Evolutionary conservation across 2,329 filamentous ascomycete species (phyloP).

Genomic region (Leptographium radiaticola): DNA sequence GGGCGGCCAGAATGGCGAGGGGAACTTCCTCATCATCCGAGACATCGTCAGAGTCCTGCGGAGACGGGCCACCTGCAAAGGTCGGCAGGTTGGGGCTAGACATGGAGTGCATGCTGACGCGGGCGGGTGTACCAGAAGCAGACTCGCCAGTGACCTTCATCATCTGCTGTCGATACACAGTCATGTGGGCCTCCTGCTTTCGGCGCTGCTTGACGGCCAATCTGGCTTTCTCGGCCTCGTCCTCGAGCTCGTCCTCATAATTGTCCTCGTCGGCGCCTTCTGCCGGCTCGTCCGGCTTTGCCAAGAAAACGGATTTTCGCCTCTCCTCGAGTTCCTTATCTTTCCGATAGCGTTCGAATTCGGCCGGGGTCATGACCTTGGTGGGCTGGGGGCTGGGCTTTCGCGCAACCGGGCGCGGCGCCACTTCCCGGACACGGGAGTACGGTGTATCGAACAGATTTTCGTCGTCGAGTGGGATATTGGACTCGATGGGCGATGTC

Average conservation of each 20-base stretch:
- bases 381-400: slow-evolving; percentile 33
- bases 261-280: slow-evolving; percentile 48
- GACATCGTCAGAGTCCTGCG: slow-evolving; percentile 28
- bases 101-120: slow-evolving; percentile 43
- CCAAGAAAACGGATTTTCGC: slow-evolving; percentile 25
- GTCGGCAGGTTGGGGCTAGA: slow-evolving; percentile 48
- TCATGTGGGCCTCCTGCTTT: slow-evolving; percentile 82
- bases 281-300: slow-evolving; percentile 28
- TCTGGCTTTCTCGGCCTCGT: slow-evolving; percentile 63
- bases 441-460: slow-evolving; percentile 40
- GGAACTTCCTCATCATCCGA: slow-evolving; percentile 80
- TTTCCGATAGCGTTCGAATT: slow-evolving; percentile 71
- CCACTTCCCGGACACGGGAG: slow-evolving; percentile 22
- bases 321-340: slow-evolving; percentile 53
- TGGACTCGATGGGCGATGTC: slow-evolving; percentile 17
- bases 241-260: slow-evolving; percentile 59
- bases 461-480: slow-evolving; percentile 36
- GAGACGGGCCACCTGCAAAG: slow-evolving; percentile 19
- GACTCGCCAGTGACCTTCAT: slow-evolving; percentile 85
- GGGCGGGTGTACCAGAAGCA: slow-evolving; percentile 29
- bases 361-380: slow-evolving; percentile 81
- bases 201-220: slow-evolving; percentile 63
- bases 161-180: slow-evolving; percentile 87
- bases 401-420: slow-evolving; percentile 22
- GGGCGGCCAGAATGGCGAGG: slow-evolving; percentile 72